Percentiles rank a stretch among this genome's conserved stretches.
phyloP scores from a whole-genome alignment of 2,329 filamentous ascomycete genomes.

The Verticillium alfalfae region DNA sequence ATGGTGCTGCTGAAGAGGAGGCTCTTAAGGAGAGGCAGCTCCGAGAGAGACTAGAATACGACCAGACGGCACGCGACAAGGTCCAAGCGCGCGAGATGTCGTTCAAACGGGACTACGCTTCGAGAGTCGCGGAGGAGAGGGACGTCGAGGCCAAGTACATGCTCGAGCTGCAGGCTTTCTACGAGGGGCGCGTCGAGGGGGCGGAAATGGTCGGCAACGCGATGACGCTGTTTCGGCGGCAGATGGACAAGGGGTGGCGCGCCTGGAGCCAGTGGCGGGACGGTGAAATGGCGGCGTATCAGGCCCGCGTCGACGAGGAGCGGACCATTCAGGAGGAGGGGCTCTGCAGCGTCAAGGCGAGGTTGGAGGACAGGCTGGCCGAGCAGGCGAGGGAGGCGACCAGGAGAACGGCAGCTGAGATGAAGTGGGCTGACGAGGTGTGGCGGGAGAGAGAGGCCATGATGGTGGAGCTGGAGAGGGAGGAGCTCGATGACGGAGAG shows the following conservation, averaged over 20 bases:
- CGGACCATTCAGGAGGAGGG: slow-evolving; percentile 32
- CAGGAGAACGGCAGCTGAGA: slow-evolving; percentile 33
- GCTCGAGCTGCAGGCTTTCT: slow-evolving; percentile 29
- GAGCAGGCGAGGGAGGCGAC: slow-evolving; percentile 23
- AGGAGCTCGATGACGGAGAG: slow-evolving; percentile 33
- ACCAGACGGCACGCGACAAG: slow-evolving; percentile 16
- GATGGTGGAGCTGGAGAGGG: slow-evolving; percentile 31
- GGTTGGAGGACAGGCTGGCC: slow-evolving; percentile 18
- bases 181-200: slow-evolving; percentile 17
- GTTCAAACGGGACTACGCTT: slow-evolving; percentile 33
- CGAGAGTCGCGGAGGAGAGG: slow-evolving; percentile 33
- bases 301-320: slow-evolving; percentile 30
- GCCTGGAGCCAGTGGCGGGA: slow-evolving; percentile 35
- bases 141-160: slow-evolving; percentile 39
- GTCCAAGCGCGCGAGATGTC: slow-evolving; percentile 24
- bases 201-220: slow-evolving; percentile 20
- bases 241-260: slow-evolving; percentile 34
- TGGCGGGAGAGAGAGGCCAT: slow-evolving; percentile 35
- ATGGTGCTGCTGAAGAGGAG: slow-evolving; percentile 16
- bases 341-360: slow-evolving; percentile 30
- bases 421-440: slow-evolving; percentile 40
- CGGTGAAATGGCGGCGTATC: slow-evolving; percentile 30
- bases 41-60: slow-evolving; percentile 22
- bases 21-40: slow-evolving; percentile 26
- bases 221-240: slow-evolving; percentile 26